Evolutionary conservation across 495 filamentous ascomycete genomes (phyloP).

Genomic region (Neurospora intermedia): DNA sequence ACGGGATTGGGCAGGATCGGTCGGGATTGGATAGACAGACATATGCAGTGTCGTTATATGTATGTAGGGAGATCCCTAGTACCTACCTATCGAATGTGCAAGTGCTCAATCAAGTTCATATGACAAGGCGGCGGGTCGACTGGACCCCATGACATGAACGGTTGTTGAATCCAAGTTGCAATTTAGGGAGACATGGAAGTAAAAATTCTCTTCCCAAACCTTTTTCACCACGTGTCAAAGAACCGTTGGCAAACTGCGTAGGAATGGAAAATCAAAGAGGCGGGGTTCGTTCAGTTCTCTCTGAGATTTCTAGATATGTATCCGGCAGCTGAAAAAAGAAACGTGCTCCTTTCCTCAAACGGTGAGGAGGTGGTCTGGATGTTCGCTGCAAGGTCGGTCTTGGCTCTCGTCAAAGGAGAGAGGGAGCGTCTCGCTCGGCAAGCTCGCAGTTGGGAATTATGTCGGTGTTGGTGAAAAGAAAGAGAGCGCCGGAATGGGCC

Average conservation of each 20-base stretch:
- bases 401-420: background rate
- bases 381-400: background rate
- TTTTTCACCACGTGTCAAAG: slow-evolving; percentile 22
- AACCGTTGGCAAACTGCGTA: slow-evolving; percentile 14
- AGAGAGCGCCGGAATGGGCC: background rate
- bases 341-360: background rate
- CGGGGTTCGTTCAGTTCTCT: background rate
- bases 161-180: background rate
- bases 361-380: background rate
- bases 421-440: background rate
- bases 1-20: background rate
- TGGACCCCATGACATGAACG: background rate
- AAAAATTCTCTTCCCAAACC: slow-evolving; percentile 3
- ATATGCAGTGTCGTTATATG: background rate
- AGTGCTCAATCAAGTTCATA: background rate
- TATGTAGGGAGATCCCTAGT: background rate
- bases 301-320: background rate
- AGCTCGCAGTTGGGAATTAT: background rate
- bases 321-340: background rate
- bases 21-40: background rate
- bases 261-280: background rate
- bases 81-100: background rate
- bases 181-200: background rate
- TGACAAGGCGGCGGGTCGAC: background rate
- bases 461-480: background rate